Evolutionary conservation across 495 filamentous ascomycete species (phyloP), one percentile per base, ranked within the genome.

Genomic region (Aspergillus homomorphus): DNA sequence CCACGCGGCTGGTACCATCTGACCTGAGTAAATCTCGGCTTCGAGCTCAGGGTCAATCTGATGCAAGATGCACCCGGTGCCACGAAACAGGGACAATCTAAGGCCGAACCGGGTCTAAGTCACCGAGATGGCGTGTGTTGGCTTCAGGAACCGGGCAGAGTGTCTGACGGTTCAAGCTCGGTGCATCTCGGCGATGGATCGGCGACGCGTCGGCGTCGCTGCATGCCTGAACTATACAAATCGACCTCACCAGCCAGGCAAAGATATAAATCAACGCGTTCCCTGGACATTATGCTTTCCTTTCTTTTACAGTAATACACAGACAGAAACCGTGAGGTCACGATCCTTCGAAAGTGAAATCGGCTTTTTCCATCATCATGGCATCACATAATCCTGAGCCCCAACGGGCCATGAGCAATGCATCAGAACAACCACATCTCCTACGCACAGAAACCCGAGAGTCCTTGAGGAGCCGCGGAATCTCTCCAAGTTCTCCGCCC

Each of bases 401-500:
- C 15, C 48, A 51, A 3, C 23, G 33, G 33, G 33, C 33, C 15
- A 7, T 38, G 33, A 38, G 33, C 33, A 14, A 38, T 38, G 33
- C 48, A 16, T 18, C 14, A n/a, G 14, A 51, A 9, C 21, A 28
- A 15, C 48, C 48, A 22, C 30, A 24, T 19, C 53, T 56, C 4
- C 9, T 30, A 4, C 46, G 59, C 18, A 56, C 53, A 30, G 66
- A 73, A 58, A 70, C 70, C 7, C 46, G 54, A 57, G 62, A 66
- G 46, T 63, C 30, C 19, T 63, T 69, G 16, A 57, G 54, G 51
- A 48, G 62, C 21, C 45, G 26, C 0, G 66, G 67, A 6, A 62
- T 72, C 10, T 51, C 68, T 38, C 64, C 66, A 21, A 61, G 16
- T 10, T 53, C 68, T 4, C 61, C 62, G 12, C 59, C 59, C 10